A percentile compares a stretch with the other conserved stretches of the same genome.
These are phyloP conservation scores for Lenwebbia sp. DNA, from an alignment of 345 rosid species.

Conservation along the genomic window DNA sequence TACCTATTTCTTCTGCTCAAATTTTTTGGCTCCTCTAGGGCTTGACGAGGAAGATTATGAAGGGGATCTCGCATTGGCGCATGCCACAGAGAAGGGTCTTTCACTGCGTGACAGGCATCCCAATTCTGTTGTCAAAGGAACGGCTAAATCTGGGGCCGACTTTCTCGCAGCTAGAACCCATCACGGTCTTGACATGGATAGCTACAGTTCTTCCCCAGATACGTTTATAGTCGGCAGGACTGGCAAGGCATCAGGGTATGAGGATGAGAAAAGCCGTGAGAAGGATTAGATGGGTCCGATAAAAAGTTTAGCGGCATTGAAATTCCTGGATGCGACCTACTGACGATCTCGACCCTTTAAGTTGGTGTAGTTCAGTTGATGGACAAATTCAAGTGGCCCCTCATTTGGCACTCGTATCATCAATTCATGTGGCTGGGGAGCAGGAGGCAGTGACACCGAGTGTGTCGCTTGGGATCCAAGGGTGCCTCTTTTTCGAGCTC, in stretches of 20 bases:
- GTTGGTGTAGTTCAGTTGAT: background rate
- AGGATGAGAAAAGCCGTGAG: slow-evolving; percentile 24
- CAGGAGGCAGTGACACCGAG: background rate
- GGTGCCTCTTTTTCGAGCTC: too few species aligned
- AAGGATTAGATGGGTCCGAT: background rate
- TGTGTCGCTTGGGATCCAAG: background rate
- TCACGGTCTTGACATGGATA: slow-evolving; percentile 60
- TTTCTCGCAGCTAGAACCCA: slow-evolving; percentile 53
- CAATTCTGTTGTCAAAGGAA: slow-evolving; percentile 32
- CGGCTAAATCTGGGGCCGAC: slow-evolving; percentile 74
- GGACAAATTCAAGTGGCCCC: background rate
- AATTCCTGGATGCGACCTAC: background rate
- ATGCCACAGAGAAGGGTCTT: slow-evolving; percentile 52
- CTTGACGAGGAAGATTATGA: slow-evolving; percentile 19
- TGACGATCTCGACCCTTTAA: background rate
- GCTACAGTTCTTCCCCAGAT: slow-evolving; percentile 35
- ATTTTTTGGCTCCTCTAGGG: slow-evolving; percentile 16
- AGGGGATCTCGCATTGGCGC: slow-evolving; percentile 53
- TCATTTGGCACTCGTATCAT: background rate
- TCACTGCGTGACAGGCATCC: slow-evolving; percentile 38
- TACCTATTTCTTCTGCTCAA: background rate
- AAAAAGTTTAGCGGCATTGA: background rate
- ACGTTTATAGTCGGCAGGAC: slow-evolving; percentile 56
- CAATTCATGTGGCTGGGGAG: background rate
- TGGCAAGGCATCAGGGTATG: slow-evolving; percentile 64